These are phyloP conservation scores for Manihot esculenta DNA, from an alignment of 441 rosid species.

Conservation along the genomic window DNA sequence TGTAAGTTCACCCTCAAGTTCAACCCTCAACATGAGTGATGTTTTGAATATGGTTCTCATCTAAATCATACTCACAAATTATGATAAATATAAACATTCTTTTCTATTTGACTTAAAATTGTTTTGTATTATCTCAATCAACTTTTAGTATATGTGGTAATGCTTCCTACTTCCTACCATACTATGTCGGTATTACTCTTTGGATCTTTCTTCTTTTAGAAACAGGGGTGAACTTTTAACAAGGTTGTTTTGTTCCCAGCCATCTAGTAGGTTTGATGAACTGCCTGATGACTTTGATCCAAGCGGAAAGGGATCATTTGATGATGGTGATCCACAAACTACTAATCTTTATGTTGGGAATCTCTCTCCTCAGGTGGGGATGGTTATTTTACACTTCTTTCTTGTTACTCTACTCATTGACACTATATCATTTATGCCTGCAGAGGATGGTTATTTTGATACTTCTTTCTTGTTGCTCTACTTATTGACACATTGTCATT, in stretches of 20 bases:
- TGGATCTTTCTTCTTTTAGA: neutral
- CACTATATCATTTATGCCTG: too few species aligned
- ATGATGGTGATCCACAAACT: constrained; percentile 98
- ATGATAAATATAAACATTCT: neutral
- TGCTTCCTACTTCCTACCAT: neutral
- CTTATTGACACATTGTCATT: neutral
- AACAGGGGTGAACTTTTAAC: constrained; percentile 7
- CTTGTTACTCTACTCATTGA: too few species aligned
- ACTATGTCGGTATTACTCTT: neutral
- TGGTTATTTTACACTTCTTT: constrained; percentile 12
- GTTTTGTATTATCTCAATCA: neutral
- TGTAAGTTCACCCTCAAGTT: constrained; percentile 46
- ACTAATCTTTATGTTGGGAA: constrained; percentile 98
- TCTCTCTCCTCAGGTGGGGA: constrained; percentile 86
- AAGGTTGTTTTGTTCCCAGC: constrained; percentile 48
- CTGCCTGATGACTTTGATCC: constrained; percentile 98
- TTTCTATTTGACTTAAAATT: neutral
- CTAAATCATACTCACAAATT: neutral
- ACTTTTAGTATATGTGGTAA: neutral
- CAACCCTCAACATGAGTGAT: neutral
- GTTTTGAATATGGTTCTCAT: neutral
- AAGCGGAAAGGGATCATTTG: constrained; percentile 98
- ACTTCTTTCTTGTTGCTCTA: neutral
- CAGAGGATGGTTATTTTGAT: constrained; percentile 18
- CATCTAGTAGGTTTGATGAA: constrained; percentile 92